phyloP scores from a whole-genome alignment of 2,329 filamentous ascomycete genomes.

The Aspergillus proliferans region DNA sequence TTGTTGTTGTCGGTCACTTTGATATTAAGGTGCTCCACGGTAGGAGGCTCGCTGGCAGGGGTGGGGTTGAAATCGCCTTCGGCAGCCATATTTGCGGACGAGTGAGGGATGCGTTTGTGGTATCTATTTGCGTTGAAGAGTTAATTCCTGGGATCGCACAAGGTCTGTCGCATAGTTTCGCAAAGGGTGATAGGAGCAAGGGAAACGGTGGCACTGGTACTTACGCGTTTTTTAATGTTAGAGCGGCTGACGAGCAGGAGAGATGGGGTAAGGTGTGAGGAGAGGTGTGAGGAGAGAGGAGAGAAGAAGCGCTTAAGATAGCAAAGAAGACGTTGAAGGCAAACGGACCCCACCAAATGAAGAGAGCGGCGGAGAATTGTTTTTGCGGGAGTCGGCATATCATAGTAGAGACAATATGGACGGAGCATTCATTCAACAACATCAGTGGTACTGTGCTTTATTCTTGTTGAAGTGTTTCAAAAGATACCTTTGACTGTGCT shows the following conservation, averaged over 20 bases:
- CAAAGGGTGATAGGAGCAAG: not conserved
- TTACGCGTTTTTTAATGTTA: too few species aligned
- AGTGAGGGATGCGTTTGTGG: not conserved
- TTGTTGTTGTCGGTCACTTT: slow-evolving; percentile 99
- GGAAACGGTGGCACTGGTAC: too few species aligned
- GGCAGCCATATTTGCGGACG: slow-evolving; percentile 19
- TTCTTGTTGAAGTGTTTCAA: too few species aligned
- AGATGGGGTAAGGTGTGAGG: not conserved
- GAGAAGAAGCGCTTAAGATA: slow-evolving; percentile 3
- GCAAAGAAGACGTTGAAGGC: slow-evolving; percentile 1
- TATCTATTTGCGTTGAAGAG: not conserved
- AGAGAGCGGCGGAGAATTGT: slow-evolving; percentile 31
- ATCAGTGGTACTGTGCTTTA: too few species aligned
- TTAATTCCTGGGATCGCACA: not conserved
- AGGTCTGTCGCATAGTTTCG: not conserved
- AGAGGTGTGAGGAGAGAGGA: not conserved
- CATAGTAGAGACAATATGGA: too few species aligned
- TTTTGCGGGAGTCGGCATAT: slow-evolving; percentile 22
- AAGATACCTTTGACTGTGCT: too few species aligned
- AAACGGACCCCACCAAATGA: slow-evolving; percentile 11
- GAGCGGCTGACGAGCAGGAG: not conserved
- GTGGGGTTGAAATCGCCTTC: slow-evolving; percentile 35
- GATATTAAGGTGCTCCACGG: slow-evolving; percentile 88
- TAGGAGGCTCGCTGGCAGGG: slow-evolving; percentile 26
- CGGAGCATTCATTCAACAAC: too few species aligned